A percentile compares a stretch with the other conserved stretches of the same genome.
phyloP scores from a whole-genome alignment of 805 yeast genomes.

The Henningerozyma blattae region DNA sequence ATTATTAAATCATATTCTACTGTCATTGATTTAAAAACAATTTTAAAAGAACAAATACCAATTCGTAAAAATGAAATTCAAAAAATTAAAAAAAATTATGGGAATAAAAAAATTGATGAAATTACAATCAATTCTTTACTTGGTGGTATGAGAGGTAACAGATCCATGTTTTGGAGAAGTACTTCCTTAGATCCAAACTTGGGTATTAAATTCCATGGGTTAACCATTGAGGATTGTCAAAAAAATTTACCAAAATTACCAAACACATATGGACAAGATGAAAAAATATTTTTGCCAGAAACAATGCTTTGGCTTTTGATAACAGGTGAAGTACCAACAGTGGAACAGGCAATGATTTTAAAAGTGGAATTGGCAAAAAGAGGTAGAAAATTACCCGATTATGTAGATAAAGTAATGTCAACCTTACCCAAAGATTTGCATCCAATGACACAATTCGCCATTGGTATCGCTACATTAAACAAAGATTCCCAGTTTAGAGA shows the following conservation, averaged over 20 bases:
- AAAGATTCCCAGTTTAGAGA: conserved; percentile 59
- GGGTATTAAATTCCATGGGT: conserved; percentile 72
- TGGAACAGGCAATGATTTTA: conserved; percentile 42
- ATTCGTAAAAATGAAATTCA: conserved; percentile 29
- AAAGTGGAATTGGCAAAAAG: conserved; percentile 52
- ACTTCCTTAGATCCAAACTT: conserved; percentile 63
- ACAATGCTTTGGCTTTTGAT: conserved; percentile 68
- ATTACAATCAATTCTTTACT: conserved; percentile 32
- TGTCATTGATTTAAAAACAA: conserved; percentile 15
- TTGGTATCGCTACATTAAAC: conserved; percentile 64
- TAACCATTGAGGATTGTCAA: conserved; percentile 64
- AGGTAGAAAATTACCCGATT: conserved; percentile 43
- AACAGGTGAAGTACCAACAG: conserved; percentile 62
- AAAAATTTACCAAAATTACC: conserved; percentile 39
- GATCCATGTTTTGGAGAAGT: conserved; percentile 70
- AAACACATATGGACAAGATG: conserved; percentile 12
- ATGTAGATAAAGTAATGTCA: conserved; percentile 48
- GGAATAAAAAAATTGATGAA: conserved; percentile 31
- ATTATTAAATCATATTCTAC: too few relatives aligned
- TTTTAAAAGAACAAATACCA: conserved; percentile 28
- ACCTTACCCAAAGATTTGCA: conserved; percentile 56
- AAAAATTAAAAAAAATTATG: conserved; percentile 28
- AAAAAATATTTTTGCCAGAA: conserved; percentile 57
- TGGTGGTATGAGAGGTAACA: conserved; percentile 77
- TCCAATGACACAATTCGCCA: conserved; percentile 77